Base-by-base conservation (phyloP, 108 stramenopile species). In the Stephanodiscus minutulus region DNA sequence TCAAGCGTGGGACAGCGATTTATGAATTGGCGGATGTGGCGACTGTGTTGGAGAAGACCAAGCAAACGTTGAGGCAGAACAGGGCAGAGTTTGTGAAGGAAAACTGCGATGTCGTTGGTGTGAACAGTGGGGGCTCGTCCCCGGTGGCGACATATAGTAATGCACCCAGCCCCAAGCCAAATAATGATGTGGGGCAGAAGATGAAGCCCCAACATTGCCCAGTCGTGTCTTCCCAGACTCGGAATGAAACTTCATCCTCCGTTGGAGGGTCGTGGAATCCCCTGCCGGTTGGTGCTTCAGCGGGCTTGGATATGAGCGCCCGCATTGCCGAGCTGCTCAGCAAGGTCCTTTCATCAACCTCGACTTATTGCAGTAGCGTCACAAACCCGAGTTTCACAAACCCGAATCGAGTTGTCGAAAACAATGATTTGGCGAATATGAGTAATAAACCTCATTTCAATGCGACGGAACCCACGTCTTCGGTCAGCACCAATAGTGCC, bases 31-130 rank as follows among this genome's bases (percentile, higher is more conserved):
- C 72, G 43, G 70, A 79, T 37, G 72, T 81, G 46, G 55, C 55
- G 13, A 80, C 78, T 12, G 82, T 79, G 6, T 70, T 83, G 15
- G 85, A 86, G 44, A 86, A 86, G 67, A 64, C 79, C 0, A 86
- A 86, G 61, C 82, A 83, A 53, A 79, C 82, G 2, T 62, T 86
- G 35, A 69, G 85, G 56, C 82, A 86, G 66, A 79, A 73, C 68
- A 63, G 77, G 54, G 65, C 72, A 55, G 72, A 66, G 22, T 74
- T 74, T 44, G 60, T 68, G 48, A 61, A 48, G 52, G 44, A 60
- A 31, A 11, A 44, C 13, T 20, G 47, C 27, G 62, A 17, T 4
- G 63, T 36, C 10, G 29, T 39, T 36, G 53, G 11, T 28, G 13
- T 44, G 43, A 11, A 44, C 7, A 41, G 22, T 44, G 61, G 33